Conservation (phyloP, 331 rosid species). For the Erythrophleum ivorense region DNA sequence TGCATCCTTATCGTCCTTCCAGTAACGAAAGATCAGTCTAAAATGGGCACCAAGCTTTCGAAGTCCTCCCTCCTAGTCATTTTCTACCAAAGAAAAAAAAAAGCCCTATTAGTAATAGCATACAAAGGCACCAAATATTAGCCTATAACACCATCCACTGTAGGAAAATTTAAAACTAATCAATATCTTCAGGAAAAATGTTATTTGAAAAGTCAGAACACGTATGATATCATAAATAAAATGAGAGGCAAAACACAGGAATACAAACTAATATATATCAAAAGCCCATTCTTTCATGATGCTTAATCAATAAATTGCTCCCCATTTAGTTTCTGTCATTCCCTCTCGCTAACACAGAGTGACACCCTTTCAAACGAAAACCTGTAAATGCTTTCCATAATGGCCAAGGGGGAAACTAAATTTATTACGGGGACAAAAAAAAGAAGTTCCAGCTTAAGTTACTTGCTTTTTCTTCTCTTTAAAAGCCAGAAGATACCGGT, state of each 20-base stretch:
- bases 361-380: not conserved
- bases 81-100: not conserved
- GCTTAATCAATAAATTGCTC: not conserved
- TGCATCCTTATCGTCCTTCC: slow-evolving; percentile 19
- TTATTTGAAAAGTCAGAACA: not conserved
- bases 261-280: not conserved
- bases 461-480: no score
- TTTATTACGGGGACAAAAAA: not conserved
- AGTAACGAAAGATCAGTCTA: slow-evolving; percentile 31
- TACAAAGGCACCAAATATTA: slow-evolving; percentile 8
- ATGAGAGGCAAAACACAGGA: not conserved
- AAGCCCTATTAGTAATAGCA: not conserved
- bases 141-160: not conserved
- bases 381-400: not conserved
- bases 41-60: not conserved
- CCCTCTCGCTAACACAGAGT: no score
- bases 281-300: not conserved
- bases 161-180: not conserved
- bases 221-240: not conserved
- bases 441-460: not conserved
- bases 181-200: not conserved
- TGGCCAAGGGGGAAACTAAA: not conserved
- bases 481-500: not conserved
- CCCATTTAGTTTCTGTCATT: not conserved
- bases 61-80: not conserved